Base-by-base conservation (phyloP, 345 rosid genomes). In the Aquilaria yunnanensis region DNA sequence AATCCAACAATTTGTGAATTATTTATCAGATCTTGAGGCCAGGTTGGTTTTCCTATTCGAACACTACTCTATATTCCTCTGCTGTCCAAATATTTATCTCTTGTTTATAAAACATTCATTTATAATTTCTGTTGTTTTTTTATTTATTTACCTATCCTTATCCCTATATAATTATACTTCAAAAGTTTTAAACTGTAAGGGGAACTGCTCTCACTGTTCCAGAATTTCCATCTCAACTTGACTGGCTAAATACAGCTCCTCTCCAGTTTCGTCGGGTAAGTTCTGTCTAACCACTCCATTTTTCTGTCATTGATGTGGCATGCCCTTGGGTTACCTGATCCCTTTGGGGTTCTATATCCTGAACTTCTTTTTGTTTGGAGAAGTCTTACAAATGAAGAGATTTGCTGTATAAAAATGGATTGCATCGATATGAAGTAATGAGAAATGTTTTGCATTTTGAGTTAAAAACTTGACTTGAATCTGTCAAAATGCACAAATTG, bases 171-270 rank as follows among this genome's bases (percentile, higher is more conserved):
- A 31, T 14, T 55, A 14, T 47, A 32, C 51, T 41, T 2, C 63
- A 37, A 37, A 37, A 37, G 6, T 65, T 73, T 60, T 47, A 51
- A 62, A 46, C 33, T 68, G 32, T 46, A 66, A 92, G 97, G 66
- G 85, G 83, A 74, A 74, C 82, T 63, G 80, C 94, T 68, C 73
- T 82, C 46, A 29, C 57, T 52, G 92, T 93, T 61, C 98, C 98
- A 13, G 97, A 93, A 71, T 89, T 89, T 71, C 96, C 97, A 9
- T 34, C 83, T 32, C 85, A 80, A 79, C 92, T 93, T 10, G 96
- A 93, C 70, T 93, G 98, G 97, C 78, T 93, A 52, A 93, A 93
- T 75, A 72, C 93, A 13, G 78, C 89, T 54, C 98, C 98, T 61
- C 96, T 93, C 72, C 96, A 81, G 72, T 83, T 89, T 66, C 74